A percentile compares a stretch with the other conserved stretches of the same genome.
Evolutionary conservation across 805 yeast species (phyloP).

Genomic region (Naumovozyma castellii): DNA sequence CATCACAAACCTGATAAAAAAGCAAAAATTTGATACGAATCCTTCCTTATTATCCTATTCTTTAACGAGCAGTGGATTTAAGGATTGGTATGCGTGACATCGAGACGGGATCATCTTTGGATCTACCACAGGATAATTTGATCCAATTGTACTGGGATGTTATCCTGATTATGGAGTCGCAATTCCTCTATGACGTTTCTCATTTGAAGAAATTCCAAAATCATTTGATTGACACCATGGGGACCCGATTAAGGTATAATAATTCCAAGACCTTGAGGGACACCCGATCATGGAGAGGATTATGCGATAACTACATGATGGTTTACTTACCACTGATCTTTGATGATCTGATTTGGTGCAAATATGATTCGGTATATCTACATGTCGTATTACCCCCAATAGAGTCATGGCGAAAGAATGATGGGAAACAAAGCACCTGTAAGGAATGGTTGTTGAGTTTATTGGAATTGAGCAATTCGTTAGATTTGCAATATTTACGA

Average conservation of each 20-base stretch:
- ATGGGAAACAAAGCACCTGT: neutral
- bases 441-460: constrained; percentile 23
- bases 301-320: constrained; percentile 20
- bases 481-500: constrained; percentile 13
- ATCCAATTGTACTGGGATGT: constrained; percentile 28
- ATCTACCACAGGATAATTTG: constrained; percentile 1
- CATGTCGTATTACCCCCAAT: constrained; percentile 16
- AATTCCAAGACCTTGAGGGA: no score
- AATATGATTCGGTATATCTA: constrained; percentile 11
- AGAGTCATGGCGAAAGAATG: neutral
- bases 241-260: neutral
- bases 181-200: constrained; percentile 10
- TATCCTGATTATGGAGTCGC: constrained; percentile 22
- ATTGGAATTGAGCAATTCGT: constrained; percentile 18
- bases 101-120: constrained; percentile 3
- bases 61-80: constrained; percentile 15
- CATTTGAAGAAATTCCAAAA: neutral
- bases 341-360: constrained; percentile 20
- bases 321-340: constrained; percentile 20
- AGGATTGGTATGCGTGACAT: constrained; percentile 30
- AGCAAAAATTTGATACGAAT: constrained; percentile 1
- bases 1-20: constrained; percentile 14
- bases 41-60: constrained; percentile 13
- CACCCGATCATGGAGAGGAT: constrained; percentile 22
- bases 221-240: neutral